Conservation (phyloP, 306 rosid genomes). For the Lathyrus oleraceus region DNA sequence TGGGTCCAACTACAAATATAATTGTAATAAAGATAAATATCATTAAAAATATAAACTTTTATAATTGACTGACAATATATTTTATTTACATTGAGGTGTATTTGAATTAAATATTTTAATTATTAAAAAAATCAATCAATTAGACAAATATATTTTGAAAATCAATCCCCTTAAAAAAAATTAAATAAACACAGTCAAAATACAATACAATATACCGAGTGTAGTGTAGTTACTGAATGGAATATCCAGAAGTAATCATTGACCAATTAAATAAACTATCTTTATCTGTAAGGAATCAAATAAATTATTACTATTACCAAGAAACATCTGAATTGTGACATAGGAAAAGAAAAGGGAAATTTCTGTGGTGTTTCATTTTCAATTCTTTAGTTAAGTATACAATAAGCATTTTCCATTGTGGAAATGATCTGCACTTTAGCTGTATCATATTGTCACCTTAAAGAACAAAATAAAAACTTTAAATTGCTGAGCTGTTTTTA, state of each 20-base stretch:
- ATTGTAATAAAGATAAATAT: too few relatives aligned
- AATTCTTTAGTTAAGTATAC: constrained; percentile 29
- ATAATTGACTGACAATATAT: too few relatives aligned
- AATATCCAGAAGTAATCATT: constrained; percentile 1
- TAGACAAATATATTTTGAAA: not conserved
- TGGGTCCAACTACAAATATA: too few relatives aligned
- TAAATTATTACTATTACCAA: not conserved
- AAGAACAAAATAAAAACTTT: not conserved
- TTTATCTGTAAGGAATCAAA: not conserved
- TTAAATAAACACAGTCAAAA: not conserved
- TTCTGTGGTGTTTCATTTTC: constrained; percentile 36
- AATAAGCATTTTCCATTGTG: constrained; percentile 41
- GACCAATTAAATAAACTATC: constrained; percentile 6
- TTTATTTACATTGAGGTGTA: too few relatives aligned
- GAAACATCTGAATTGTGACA: constrained; percentile 11
- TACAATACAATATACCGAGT: not conserved
- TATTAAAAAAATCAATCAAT: not conserved
- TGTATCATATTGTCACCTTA: constrained; percentile 53
- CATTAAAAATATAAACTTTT: too few relatives aligned
- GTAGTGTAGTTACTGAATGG: not conserved
- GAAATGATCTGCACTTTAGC: constrained; percentile 49
- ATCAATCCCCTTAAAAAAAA: too few relatives aligned
- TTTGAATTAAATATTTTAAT: not conserved
- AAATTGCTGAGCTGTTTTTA: not conserved
- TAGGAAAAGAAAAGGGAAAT: constrained; percentile 20